Evolutionary conservation across 2,329 filamentous ascomycete species (phyloP).

Genomic region (Aspergillus caelatus): DNA sequence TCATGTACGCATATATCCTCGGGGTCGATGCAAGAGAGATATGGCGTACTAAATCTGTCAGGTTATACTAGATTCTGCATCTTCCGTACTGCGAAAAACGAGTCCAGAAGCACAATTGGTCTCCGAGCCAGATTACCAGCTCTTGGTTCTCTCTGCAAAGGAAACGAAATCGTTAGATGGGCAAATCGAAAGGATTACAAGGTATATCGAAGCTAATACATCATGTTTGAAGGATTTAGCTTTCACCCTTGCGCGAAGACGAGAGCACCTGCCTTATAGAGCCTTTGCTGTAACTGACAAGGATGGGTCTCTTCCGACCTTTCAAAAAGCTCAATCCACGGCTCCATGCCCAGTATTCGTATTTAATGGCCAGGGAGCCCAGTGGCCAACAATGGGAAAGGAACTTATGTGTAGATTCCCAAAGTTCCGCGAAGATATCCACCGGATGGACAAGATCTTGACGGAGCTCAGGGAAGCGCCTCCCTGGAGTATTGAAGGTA

Average conservation of each 20-base stretch:
- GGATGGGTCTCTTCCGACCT: slow-evolving; percentile 3
- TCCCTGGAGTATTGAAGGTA: slow-evolving; percentile 14
- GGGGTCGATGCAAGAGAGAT: no score
- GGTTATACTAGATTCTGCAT: slow-evolving; percentile 18
- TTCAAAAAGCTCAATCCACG: slow-evolving; percentile 4
- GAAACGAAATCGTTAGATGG: slow-evolving; percentile 13
- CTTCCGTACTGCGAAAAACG: not conserved
- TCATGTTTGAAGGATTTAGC: slow-evolving; percentile 14
- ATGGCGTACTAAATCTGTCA: not conserved
- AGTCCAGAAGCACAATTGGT: not conserved
- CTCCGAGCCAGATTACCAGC: not conserved
- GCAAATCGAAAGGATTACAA: slow-evolving; percentile 9
- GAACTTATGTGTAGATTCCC: slow-evolving; percentile 26
- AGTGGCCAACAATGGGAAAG: slow-evolving; percentile 38
- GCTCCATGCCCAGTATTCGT: slow-evolving; percentile 24
- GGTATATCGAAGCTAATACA: slow-evolving; percentile 12
- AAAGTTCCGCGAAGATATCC: slow-evolving; percentile 22
- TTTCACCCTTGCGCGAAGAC: slow-evolving; percentile 18
- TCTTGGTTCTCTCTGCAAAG: slow-evolving; percentile 23
- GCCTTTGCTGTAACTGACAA: slow-evolving; percentile 14
- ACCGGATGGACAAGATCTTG: slow-evolving; percentile 19
- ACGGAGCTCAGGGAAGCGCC: slow-evolving; percentile 8
- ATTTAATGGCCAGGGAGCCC: slow-evolving; percentile 43
- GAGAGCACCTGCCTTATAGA: slow-evolving; percentile 19
- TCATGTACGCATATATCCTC: slow-evolving; percentile 14